A percentile compares a stretch with the other conserved stretches of the same genome.
phyloP scores from a whole-genome alignment of 768 basidiomycete species.

The Suillus americanus region DNA sequence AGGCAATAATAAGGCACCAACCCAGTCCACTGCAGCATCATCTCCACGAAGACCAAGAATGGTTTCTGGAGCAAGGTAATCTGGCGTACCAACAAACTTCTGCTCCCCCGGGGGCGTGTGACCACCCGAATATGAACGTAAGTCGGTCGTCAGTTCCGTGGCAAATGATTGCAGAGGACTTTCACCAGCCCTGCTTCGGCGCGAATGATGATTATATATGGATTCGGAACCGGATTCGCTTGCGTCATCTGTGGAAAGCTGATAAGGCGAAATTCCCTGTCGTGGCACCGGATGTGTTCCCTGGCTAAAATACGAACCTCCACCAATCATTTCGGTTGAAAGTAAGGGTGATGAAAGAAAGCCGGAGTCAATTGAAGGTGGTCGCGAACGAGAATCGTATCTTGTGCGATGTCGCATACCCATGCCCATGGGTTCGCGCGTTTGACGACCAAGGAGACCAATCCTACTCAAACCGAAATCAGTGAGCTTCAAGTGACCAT shows the following conservation, averaged over 20 bases:
- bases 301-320: slow-evolving; percentile 82
- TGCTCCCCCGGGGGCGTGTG: slow-evolving; percentile 81
- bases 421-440: slow-evolving; percentile 57
- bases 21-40: slow-evolving; percentile 97
- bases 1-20: slow-evolving; percentile 38
- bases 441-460: slow-evolving; percentile 97
- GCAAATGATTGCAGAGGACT: slow-evolving; percentile 88
- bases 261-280: slow-evolving; percentile 63
- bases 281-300: slow-evolving; percentile 60
- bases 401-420: slow-evolving; percentile 53
- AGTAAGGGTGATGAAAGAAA: slow-evolving; percentile 78
- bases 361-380: slow-evolving; percentile 78
- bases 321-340: slow-evolving; percentile 49
- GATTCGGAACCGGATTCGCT: slow-evolving; percentile 86
- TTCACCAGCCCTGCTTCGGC: slow-evolving; percentile 55
- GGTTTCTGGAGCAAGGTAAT: slow-evolving; percentile 94
- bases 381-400: slow-evolving; percentile 69
- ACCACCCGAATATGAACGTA: slow-evolving; percentile 65
- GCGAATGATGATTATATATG: slow-evolving; percentile 63
- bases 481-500: slow-evolving; percentile 96
- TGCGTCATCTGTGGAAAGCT: slow-evolving; percentile 73
- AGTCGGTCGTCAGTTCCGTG: slow-evolving; percentile 78
- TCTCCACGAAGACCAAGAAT: slow-evolving; percentile 95
- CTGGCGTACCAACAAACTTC: slow-evolving; percentile 96
- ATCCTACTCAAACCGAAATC: slow-evolving; percentile 97